phyloP scores from a whole-genome alignment of 192 early-diverging fungal species.

The Jimgerdemannia flammicorona region DNA sequence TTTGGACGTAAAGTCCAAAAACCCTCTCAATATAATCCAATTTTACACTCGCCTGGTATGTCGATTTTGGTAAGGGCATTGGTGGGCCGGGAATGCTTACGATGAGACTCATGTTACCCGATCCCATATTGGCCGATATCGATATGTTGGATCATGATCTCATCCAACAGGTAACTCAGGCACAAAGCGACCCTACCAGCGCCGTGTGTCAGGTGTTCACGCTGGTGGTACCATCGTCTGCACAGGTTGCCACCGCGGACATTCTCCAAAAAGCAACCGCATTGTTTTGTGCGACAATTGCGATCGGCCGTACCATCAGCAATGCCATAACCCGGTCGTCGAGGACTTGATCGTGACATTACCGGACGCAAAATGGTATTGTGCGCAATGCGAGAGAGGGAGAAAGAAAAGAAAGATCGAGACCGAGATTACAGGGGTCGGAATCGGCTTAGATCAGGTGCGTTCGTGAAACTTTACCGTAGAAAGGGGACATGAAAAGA shows the following conservation, averaged over 20 bases:
- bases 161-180: slow-evolving; percentile 1
- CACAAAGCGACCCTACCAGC: neutral
- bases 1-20: slow-evolving; percentile 18
- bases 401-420: slow-evolving; percentile 10
- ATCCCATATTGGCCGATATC: too few species aligned
- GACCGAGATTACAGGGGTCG: slow-evolving; percentile 10
- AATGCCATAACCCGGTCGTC: slow-evolving; percentile 28
- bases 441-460: slow-evolving; percentile 10
- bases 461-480: neutral
- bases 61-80: neutral
- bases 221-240: slow-evolving; percentile 11
- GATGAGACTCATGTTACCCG: too few species aligned
- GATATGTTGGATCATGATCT: too few species aligned
- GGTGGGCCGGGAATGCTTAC: too few species aligned
- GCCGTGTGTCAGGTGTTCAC: neutral
- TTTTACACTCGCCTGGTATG: neutral
- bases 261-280: slow-evolving; percentile 26
- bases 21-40: slow-evolving; percentile 4
- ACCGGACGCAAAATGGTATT: slow-evolving; percentile 24
- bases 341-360: slow-evolving; percentile 24
- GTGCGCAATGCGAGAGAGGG: slow-evolving; percentile 18
- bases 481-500: neutral
- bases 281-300: slow-evolving; percentile 35
- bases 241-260: slow-evolving; percentile 21
- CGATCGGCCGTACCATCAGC: slow-evolving; percentile 33